Base-by-base conservation (phyloP, 768 basidiomycete species). In the Xerocomellus amylosporus region DNA sequence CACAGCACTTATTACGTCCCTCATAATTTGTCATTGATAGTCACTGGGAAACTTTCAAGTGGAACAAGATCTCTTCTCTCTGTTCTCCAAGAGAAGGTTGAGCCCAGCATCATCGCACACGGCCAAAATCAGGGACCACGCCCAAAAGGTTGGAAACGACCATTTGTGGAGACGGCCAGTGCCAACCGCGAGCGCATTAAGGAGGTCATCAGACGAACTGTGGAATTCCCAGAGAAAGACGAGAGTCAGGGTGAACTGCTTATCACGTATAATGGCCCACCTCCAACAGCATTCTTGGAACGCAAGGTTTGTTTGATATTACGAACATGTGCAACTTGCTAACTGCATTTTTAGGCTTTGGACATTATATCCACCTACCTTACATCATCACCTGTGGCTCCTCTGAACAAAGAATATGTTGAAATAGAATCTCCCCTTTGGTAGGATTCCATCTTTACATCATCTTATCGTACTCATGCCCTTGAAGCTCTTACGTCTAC, bases 191-290 rank as follows among this genome's bases (percentile, higher is more conserved):
- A 73, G 36, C 77, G 78, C 8, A 80, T 90, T 19, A 65, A 76
- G 34, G 61, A 75, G 42, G 81, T 84, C 4, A 69, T 76, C 40
- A 84, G 79, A 55, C 81, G 88, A 56, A 75, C 78, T 0, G 85
- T 98, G 17, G 91, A 95, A 64, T 99, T 99, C 65, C 96, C 97
- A 12, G 97, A 98, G 74, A 86, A 92, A 70, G 95, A 98, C 63
- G 96, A 98, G 75, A 90, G 88, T 76, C 82, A 93, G 63, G 96
- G 97, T 34, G 94, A 98, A 74, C 65, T 98, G 8, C 73, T 80
- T 19, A 79, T 98, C 45, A 79, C 75, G 34, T 94, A 86, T 72
- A 75, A 88, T 54, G 96, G 95, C 5, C 90, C 92, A n/a, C 66
- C 83, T 36, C 81, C 81, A 14, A 82, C 80, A 54, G 79, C 83